Base-by-base conservation (phyloP, 768 basidiomycete species). In the Pleurotus pulmonarius region DNA sequence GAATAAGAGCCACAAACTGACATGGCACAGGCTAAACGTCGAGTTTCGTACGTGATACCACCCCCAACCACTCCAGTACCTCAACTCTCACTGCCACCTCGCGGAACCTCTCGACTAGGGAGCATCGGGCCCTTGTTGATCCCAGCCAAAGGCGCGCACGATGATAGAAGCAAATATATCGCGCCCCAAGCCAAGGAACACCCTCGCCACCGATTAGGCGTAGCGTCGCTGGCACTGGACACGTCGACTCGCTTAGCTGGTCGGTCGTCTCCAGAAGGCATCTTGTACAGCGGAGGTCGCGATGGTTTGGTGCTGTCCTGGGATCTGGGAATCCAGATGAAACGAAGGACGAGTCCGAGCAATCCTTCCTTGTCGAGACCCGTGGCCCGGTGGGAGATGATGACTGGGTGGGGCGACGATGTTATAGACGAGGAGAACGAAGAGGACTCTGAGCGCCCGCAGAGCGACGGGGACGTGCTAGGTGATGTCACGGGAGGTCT, bases 31-130 rank as follows among this genome's bases (percentile, higher is more conserved):
- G 66, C 79, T 56, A 77, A 80, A 65, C 80, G 85, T 60, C 80
- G 94, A 64, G 83, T 97, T 25, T 94, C 94, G 54, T 97, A 95
- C 69, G 86, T 94, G 55, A 83, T 97, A 38, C 91, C 93, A 3
- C 76, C 88, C 1, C 87, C 94, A 9, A 60, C 74, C 0, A 80
- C 82, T 11, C 74, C 79, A 3, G 79, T 86, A 20, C 87, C 86
- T 15, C 78, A 78, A 16, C 82, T 95, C 9, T 77, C 80, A 49
- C 80, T 96, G 3, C 94, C 94, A 2, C 78, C 87, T 0, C 73
- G 81, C 58, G 86, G 80, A 18, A 67, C 79, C 34, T 73, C 82
- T 13, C 82, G 89, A 54, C 71, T 88, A 29, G 93, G 94, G 11
- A 76, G 79, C 6, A 79, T 84, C 3, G 78, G 80, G 0, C 94